These are phyloP conservation scores for Metarhizium rileyi DNA, from an alignment of 2,329 filamentous ascomycete species.

Conservation along the genomic window DNA sequence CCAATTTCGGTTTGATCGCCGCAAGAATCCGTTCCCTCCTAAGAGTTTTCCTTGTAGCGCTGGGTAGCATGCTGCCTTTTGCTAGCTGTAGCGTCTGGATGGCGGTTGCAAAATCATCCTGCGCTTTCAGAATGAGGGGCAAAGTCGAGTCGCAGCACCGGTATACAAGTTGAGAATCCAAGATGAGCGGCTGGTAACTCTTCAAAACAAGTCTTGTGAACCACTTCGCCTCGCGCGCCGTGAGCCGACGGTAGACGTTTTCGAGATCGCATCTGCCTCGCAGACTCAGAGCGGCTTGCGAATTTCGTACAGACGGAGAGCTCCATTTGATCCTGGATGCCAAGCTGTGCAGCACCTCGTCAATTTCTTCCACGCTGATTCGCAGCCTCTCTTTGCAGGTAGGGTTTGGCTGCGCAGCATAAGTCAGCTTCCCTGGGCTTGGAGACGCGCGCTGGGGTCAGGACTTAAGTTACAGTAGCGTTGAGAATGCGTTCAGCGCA, in stretches of 20 bases:
- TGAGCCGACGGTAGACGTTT: slow-evolving; percentile 48
- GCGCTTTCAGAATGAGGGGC: slow-evolving; percentile 59
- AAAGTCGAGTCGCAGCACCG: slow-evolving; percentile 58
- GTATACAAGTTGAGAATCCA: slow-evolving; percentile 49
- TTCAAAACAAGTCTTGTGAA: slow-evolving; percentile 73
- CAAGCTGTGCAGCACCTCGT: slow-evolving; percentile 52
- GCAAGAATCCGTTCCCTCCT: slow-evolving; percentile 15
- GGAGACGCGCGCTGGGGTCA: background rate
- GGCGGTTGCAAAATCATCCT: slow-evolving; percentile 56
- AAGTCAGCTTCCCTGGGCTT: background rate
- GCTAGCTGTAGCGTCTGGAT: slow-evolving; percentile 38
- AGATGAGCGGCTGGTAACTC: slow-evolving; percentile 54
- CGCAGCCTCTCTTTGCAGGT: slow-evolving; percentile 17
- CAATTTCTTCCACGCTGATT: slow-evolving; percentile 64
- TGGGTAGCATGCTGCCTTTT: slow-evolving; percentile 14
- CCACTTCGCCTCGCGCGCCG: slow-evolving; percentile 74
- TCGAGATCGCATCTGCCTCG: slow-evolving; percentile 37
- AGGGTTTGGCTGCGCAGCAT: slow-evolving; percentile 33
- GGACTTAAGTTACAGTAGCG: slow-evolving; percentile 39
- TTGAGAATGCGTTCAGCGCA: slow-evolving; percentile 58
- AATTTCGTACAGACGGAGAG: slow-evolving; percentile 46
- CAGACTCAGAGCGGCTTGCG: slow-evolving; percentile 14
- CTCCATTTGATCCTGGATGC: slow-evolving; percentile 65
- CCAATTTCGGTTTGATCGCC: slow-evolving; percentile 41
- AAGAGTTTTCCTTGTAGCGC: slow-evolving; percentile 3